Conservation (phyloP, 495 filamentous ascomycete species). For the Ascobolus immersus region DNA sequence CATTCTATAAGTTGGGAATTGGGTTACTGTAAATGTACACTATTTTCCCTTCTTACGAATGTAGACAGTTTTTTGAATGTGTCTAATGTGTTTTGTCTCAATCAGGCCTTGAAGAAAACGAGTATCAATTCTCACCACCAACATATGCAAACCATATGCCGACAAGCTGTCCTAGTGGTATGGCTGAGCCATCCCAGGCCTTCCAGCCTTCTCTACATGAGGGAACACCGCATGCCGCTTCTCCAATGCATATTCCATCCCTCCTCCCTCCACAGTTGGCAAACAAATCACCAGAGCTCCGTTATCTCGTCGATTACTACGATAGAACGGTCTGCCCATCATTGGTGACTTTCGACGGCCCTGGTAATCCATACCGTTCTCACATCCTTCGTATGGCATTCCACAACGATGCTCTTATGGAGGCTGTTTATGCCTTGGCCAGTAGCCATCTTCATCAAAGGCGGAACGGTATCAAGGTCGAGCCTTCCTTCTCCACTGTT, state of each 20-base stretch:
- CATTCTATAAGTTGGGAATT: too few species aligned
- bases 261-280: constrained; percentile 17
- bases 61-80: neutral
- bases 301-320: constrained; percentile 49
- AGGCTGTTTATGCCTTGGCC: constrained; percentile 73
- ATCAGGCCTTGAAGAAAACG: too few species aligned
- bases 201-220: constrained; percentile 14
- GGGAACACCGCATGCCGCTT: constrained; percentile 11
- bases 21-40: neutral
- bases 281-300: constrained; percentile 30
- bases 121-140: too few species aligned
- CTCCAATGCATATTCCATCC: constrained; percentile 10
- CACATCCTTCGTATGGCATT: constrained; percentile 59
- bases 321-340: constrained; percentile 74
- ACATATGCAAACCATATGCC: too few species aligned
- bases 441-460: constrained; percentile 47
- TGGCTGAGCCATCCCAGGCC: constrained; percentile 9
- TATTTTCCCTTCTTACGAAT: neutral
- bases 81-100: neutral
- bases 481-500: constrained; percentile 3
- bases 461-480: constrained; percentile 9
- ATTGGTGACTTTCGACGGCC: constrained; percentile 72
- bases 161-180: too few species aligned
- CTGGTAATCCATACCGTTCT: constrained; percentile 58
- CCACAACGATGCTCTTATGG: constrained; percentile 56